Evolutionary conservation across 2,329 filamentous ascomycete genomes (phyloP).

Genomic region (Aureobasidium vineae): DNA sequence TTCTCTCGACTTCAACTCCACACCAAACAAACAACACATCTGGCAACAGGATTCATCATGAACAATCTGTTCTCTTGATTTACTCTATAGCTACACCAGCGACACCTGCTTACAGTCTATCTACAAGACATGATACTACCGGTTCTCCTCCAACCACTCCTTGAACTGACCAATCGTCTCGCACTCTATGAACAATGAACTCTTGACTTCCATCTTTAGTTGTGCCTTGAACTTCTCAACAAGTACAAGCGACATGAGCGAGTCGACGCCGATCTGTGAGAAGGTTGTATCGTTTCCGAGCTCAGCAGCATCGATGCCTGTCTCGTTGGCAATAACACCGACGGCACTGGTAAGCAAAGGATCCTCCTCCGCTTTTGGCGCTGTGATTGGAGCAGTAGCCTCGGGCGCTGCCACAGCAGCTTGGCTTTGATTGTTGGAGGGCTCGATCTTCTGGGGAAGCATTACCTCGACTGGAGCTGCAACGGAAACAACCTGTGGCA

Average conservation of each 20-base stretch:
- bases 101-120: too few relatives aligned
- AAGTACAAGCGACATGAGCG: constrained; percentile 41
- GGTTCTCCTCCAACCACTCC: background rate
- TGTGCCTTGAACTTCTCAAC: constrained; percentile 38
- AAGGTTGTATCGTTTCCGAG: constrained; percentile 35
- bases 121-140: too few relatives aligned
- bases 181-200: constrained; percentile 27
- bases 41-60: background rate
- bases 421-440: background rate
- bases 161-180: background rate
- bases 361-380: background rate
- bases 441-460: background rate
- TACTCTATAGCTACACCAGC: too few relatives aligned
- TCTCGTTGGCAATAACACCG: background rate
- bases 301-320: constrained; percentile 31
- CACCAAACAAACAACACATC: background rate
- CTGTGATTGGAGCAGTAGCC: background rate
- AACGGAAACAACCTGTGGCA: background rate
- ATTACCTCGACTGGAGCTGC: background rate
- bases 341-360: background rate
- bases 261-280: constrained; percentile 40
- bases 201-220: constrained; percentile 35
- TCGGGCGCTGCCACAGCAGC: background rate
- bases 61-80: too few relatives aligned
- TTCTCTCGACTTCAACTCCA: background rate